Conservation (phyloP, 257 asterid genomes). For the Jaltomata sinuosa region DNA sequence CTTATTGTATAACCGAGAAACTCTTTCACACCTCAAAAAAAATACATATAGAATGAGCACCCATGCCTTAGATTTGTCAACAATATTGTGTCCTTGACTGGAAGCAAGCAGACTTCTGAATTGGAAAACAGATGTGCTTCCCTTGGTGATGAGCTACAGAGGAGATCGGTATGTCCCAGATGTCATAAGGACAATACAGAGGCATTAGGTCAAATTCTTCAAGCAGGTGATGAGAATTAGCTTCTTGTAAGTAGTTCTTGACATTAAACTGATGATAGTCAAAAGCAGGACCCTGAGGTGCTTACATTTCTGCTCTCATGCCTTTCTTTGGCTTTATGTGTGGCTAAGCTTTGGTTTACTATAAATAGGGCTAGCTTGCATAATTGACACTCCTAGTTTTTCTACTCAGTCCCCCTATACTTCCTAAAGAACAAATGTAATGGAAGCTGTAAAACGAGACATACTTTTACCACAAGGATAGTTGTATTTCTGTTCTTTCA, state of each 20-base stretch:
- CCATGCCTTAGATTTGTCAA: not conserved
- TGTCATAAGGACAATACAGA: conserved; percentile 69
- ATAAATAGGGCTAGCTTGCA: not conserved
- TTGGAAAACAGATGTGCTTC: conserved; percentile 50
- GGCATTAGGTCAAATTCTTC: conserved; percentile 37
- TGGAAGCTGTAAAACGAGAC: not conserved
- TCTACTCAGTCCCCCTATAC: not conserved
- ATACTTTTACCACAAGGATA: not conserved
- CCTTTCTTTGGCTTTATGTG: not conserved
- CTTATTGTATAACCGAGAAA: not conserved
- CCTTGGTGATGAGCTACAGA: conserved; percentile 66
- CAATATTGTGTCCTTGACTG: conserved; percentile 40
- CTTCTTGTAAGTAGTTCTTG: conserved; percentile 24
- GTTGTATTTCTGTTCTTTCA: not conserved
- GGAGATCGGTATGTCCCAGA: conserved; percentile 46
- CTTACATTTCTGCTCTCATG: not conserved
- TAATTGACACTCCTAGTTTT: not conserved
- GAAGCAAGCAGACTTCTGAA: conserved; percentile 59
- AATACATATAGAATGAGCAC: not conserved
- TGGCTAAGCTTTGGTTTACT: not conserved
- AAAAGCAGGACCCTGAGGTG: not conserved
- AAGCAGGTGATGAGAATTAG: conserved; percentile 23
- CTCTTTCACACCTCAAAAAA: not conserved
- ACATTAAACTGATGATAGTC: not conserved
- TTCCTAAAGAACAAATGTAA: not conserved